These are phyloP conservation scores for Ganoderma lucidum DNA, from an alignment of 1,284 basidiomycete species.

Conservation along the genomic window DNA sequence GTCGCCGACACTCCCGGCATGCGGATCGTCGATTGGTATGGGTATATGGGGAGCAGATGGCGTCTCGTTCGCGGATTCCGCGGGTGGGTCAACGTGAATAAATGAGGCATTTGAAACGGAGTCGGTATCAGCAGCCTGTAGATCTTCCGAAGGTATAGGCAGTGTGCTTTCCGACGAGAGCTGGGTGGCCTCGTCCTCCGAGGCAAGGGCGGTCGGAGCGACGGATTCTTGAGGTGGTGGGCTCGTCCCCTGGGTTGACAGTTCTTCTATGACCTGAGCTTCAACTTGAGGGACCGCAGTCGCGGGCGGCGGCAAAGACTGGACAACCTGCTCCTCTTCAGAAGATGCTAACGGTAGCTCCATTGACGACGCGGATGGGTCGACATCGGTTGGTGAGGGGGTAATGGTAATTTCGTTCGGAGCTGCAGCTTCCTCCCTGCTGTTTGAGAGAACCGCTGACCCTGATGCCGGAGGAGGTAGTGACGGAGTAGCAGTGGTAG, in stretches of 20 bases:
- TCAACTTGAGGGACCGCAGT: neutral
- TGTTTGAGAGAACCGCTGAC: neutral
- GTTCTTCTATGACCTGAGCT: no score
- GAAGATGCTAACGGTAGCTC: neutral
- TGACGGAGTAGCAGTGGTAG: neutral
- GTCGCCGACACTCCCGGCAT: neutral
- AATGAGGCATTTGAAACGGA: neutral
- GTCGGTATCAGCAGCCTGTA: neutral
- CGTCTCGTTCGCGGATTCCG: neutral
- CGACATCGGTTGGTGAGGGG: neutral
- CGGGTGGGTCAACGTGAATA: neutral
- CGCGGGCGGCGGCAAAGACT: neutral
- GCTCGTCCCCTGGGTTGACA: neutral
- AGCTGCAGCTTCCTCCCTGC: neutral
- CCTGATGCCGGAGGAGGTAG: neutral
- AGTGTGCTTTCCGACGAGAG: neutral
- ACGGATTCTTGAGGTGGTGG: neutral
- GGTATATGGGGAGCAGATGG: neutral
- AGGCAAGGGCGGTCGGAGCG: neutral
- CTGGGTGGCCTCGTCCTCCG: neutral
- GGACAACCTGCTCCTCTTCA: neutral
- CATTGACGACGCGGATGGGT: neutral
- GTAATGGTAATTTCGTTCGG: neutral
- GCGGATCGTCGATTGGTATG: neutral
- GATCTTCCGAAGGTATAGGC: neutral